phyloP scores from a whole-genome alignment of 768 basidiomycete species.

The Pulveroboletus sp. region DNA sequence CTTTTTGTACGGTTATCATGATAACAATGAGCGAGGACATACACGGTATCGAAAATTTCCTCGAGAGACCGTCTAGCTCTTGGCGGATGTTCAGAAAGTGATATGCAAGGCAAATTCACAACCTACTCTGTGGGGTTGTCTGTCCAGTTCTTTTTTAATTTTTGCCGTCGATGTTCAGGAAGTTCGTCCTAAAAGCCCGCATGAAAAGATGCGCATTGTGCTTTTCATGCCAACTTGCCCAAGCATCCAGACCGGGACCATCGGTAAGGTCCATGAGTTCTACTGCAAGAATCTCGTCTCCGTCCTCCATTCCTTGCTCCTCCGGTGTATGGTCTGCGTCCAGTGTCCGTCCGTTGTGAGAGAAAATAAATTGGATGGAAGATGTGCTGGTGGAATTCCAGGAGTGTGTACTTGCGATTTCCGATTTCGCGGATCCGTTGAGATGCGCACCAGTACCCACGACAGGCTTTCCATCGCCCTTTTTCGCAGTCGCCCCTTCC shows the following conservation, averaged over 20 bases:
- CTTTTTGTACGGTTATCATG: neutral
- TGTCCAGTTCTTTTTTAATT: conserved; percentile 79
- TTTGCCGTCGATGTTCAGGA: conserved; percentile 61
- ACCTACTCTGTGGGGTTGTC: conserved; percentile 73
- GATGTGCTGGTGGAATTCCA: conserved; percentile 38
- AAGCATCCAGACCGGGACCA: conserved; percentile 56
- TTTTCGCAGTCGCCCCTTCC: conserved; percentile 59
- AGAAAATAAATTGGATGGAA: conserved; percentile 80
- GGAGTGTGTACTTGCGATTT: conserved; percentile 45
- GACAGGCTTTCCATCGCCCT: conserved; percentile 34
- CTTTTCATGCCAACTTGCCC: conserved; percentile 42
- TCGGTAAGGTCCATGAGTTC: conserved; percentile 90
- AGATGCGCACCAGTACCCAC: conserved; percentile 27
- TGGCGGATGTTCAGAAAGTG: neutral
- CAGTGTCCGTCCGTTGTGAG: conserved; percentile 76
- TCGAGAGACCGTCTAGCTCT: conserved; percentile 76
- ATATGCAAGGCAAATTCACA: neutral
- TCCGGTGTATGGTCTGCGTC: conserved; percentile 83
- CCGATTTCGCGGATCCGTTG: conserved; percentile 52
- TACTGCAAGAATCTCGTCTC: conserved; percentile 85
- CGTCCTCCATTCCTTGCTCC: conserved; percentile 83
- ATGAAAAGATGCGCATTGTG: conserved; percentile 1
- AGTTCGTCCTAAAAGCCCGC: conserved; percentile 53
- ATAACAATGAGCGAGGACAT: conserved; percentile 31
- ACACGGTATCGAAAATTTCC: conserved; percentile 86